phyloP scores from a whole-genome alignment of 2,329 filamentous ascomycete genomes.

The Microdochium trichocladiopsis region DNA sequence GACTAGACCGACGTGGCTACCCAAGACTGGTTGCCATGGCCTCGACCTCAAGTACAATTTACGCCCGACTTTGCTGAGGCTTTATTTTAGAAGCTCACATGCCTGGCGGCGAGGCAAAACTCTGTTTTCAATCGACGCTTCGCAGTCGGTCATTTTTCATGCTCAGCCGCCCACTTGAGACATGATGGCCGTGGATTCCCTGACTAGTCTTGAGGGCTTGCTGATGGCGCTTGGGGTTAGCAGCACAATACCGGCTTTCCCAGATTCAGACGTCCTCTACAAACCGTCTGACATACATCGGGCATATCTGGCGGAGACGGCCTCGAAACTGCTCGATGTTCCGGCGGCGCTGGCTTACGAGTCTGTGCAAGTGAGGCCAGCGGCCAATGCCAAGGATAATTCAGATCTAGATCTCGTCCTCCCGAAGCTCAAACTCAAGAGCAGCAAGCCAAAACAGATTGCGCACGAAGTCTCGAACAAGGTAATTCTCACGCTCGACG shows the following conservation, averaged over 20 bases:
- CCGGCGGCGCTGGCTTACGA: conserved; percentile 17
- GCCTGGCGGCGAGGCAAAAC: neutral
- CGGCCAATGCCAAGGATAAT: conserved; percentile 13
- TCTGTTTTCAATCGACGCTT: neutral
- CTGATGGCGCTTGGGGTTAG: conserved; percentile 45
- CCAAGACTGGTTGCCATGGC: neutral
- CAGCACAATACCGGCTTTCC: conserved; percentile 23
- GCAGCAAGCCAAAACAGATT: conserved; percentile 8
- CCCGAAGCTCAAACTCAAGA: conserved; percentile 18
- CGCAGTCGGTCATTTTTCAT: neutral
- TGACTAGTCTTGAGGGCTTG: conserved; percentile 53
- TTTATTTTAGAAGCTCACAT: neutral
- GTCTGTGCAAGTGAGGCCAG: conserved; percentile 13
- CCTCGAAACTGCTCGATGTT: conserved; percentile 10
- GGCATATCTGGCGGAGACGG: conserved; percentile 14
- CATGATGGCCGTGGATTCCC: conserved; percentile 47
- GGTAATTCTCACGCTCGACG: no score
- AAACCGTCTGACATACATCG: conserved; percentile 22
- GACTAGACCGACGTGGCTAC: neutral
- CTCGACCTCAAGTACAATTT: neutral
- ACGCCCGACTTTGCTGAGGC: neutral
- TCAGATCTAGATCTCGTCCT: conserved; percentile 22
- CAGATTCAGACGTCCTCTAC: conserved; percentile 8
- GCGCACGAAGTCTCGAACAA: conserved; percentile 8
- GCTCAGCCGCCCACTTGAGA: neutral